Evolutionary conservation across 768 basidiomycete species (phyloP), one percentile per base, ranked within the genome.

Genomic region (Galerina marginata): DNA sequence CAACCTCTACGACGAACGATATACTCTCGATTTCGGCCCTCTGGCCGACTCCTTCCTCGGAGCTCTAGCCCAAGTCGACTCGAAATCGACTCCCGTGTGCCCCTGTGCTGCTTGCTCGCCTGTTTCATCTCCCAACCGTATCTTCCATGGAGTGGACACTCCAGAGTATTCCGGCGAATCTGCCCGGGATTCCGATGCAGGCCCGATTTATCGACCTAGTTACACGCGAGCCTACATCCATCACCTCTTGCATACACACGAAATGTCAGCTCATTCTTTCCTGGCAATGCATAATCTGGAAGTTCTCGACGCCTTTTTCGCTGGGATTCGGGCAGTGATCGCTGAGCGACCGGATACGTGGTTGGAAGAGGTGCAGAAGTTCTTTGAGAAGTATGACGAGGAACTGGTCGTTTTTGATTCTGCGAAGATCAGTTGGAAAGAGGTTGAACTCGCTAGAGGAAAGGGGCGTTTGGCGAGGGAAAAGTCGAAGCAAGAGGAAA

Each of bases 161-260:
- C 67, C 69, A 36, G 71, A 74, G 37, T 47, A 57, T 25, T 55
- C 66, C 7, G 54, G 23, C 16, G 59, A 64, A 50, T 46, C 23
- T 36, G 33, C 42, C 16, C 49, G 47, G 15, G 16, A 23, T n/a
- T 15, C 51, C 39, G 47, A 61, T 15, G 11, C 48, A 6, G 36
- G 20, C 6, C 9, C 26, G 7, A 23, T 56, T 12, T 71, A 72
- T 51, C 69, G 68, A 25, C 74, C 76, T 1, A 72, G 79, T 1
- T 77, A 75, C 63, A 78, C 80, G 4, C 79, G 82, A 12, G 89
- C 90, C 2, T 96, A 95, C 65, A 52, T 93, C 33, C 92, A 96
- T 69, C 93, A 96, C 66, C 83, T 96, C 12, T 76, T 95, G 38
- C 88, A 90, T 53, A 93, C 93, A 6, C 94, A 95, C 72, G 94